Percentiles rank a stretch among this genome's conserved stretches.
Conservation (phyloP, 768 basidiomycete species). For the Cyathus striatus region DNA sequence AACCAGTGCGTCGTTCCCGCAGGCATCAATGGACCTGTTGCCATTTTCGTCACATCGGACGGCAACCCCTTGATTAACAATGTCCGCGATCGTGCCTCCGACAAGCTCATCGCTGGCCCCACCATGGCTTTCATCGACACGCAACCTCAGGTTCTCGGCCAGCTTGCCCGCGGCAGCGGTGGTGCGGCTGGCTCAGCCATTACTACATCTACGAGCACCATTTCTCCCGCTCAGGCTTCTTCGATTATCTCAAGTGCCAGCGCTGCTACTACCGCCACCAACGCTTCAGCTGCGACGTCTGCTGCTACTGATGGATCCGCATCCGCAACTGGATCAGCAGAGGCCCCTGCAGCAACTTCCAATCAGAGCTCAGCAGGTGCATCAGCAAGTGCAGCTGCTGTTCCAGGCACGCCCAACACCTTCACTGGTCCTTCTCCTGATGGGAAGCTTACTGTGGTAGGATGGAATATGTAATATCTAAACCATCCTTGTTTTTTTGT, state of each 20-base stretch:
- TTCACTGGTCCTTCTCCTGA: constrained; percentile 36
- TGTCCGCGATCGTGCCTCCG: constrained; percentile 48
- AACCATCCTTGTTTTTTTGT: not conserved
- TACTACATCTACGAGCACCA: constrained; percentile 18
- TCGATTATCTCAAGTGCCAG: constrained; percentile 24
- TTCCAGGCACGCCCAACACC: constrained; percentile 30
- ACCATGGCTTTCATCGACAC: constrained; percentile 63
- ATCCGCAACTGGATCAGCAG: constrained; percentile 15
- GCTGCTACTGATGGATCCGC: constrained; percentile 10
- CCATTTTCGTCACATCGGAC: constrained; percentile 63
- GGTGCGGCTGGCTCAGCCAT: constrained; percentile 16
- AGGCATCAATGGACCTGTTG: constrained; percentile 75
- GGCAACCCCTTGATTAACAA: constrained; percentile 59
- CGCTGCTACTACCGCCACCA: constrained; percentile 9
- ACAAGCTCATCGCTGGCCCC: constrained; percentile 67
- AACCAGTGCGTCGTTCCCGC: constrained; percentile 57
- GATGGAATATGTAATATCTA: no score
- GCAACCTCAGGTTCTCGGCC: constrained; percentile 43
- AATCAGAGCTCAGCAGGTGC: no score
- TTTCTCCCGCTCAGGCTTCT: constrained; percentile 28
- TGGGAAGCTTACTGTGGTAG: constrained; percentile 39
- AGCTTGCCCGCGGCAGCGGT: constrained; percentile 29
- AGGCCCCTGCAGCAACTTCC: constrained; percentile 13
- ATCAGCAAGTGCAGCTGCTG: constrained; percentile 13
- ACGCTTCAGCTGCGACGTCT: constrained; percentile 11